phyloP scores from a whole-genome alignment of 2,329 filamentous ascomycete genomes.

The Fusarium ambrosium region DNA sequence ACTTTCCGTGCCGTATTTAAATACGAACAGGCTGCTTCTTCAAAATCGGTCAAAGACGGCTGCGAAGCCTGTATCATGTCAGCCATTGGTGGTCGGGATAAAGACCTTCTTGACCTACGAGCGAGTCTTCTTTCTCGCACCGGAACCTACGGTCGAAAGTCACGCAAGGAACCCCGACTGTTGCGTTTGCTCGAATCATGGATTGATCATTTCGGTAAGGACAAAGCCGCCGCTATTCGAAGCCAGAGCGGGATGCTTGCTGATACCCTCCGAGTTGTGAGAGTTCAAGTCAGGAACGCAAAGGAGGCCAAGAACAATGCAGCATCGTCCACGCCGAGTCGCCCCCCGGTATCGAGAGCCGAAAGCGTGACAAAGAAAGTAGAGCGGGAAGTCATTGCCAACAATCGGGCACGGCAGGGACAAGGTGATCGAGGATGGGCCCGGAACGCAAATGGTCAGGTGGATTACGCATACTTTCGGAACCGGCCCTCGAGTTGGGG shows the following conservation, averaged over 20 bases:
- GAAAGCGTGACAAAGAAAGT: background rate
- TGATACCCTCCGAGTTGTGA: constrained; percentile 16
- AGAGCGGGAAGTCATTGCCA: background rate
- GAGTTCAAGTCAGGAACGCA: background rate
- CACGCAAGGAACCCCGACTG: constrained; percentile 51
- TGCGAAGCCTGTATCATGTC: constrained; percentile 69
- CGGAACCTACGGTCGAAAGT: constrained; percentile 31
- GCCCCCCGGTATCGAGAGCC: background rate
- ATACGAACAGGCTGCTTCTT: constrained; percentile 43
- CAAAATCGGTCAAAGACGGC: constrained; percentile 47
- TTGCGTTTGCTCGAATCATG: constrained; percentile 59
- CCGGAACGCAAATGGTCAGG: background rate
- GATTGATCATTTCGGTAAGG: constrained; percentile 52
- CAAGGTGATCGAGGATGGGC: background rate
- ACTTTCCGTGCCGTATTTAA: constrained; percentile 55
- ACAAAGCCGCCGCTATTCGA: constrained; percentile 18
- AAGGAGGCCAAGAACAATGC: background rate
- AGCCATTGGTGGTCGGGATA: constrained; percentile 59
- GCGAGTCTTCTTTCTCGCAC: constrained; percentile 58
- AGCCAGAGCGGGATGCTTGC: constrained; percentile 29
- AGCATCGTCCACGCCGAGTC: background rate
- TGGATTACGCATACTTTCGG: background rate
- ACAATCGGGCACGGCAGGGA: background rate
- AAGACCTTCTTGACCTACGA: constrained; percentile 60
- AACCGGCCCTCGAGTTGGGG: background rate